Evolutionary conservation across 257 asterid genomes (phyloP), one percentile per base, ranked within the genome.

Genomic region (Solanum tarapatanum): DNA sequence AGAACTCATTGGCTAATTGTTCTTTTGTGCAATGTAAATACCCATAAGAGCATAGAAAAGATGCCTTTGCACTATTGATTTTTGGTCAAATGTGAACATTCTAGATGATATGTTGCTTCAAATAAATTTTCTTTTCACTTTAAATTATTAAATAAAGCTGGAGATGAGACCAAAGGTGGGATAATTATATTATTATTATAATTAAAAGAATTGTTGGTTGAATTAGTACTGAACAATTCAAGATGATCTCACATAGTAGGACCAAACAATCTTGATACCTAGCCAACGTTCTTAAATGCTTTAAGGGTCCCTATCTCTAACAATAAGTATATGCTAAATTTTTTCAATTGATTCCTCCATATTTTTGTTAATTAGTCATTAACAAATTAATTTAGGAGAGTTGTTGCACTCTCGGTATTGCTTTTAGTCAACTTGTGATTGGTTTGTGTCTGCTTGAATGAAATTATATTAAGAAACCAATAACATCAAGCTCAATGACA

Each of bases 251-350:
- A 88, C 87, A 79, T 45, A 72, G 86, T 86, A 80, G 93, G 93
- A 48, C 94, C 90, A 68, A 84, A 26, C 82, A 84, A 74, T 62
- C 11, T 24, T 75, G 64, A 77, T 75, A 84, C 88, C 72, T 88
- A 51, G 45, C 89, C 89, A 84, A 91, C 93, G 91, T 87, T 33
- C 84, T 86, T 55, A 87, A 84, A 88, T 88, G 87, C 89, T 84
- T 84, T 30, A 33, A 30, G 66, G 84, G 92, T 92, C 92, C 8
- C 77, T 66, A 60, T 91, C 93, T 3, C 23, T 19, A 32, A 11
- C 28, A 51, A 10, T 17, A 17, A 55, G 13, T 23, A 23, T 60
- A 17, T 55, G 55, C 55, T 55, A 13, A 19, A 19, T 0, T 0
- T 1, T 30, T 51, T 6, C 72, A 48, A 83, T 39, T 66, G 76